Percentiles rank a stretch among this genome's conserved stretches.
Conservation (phyloP, 208 protist species). For the Leishmania arabica region DNA sequence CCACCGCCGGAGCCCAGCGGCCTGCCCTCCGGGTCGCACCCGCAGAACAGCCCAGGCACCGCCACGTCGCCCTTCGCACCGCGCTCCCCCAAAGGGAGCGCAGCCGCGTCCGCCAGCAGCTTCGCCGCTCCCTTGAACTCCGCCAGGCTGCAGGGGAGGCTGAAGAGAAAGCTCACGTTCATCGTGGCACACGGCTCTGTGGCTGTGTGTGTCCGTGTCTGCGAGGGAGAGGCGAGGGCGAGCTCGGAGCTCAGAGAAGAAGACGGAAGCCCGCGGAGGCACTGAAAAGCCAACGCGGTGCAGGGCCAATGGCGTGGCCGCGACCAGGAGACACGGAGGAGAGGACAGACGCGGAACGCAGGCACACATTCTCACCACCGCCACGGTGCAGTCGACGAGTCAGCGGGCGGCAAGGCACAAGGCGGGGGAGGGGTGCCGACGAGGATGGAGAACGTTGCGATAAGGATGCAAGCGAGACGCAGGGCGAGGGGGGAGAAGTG, state of each 20-base stretch:
- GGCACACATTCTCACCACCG: no score
- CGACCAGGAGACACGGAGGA: no score
- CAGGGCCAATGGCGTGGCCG: neutral
- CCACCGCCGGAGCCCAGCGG: conserved; percentile 48
- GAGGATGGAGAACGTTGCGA: no score
- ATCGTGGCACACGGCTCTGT: neutral
- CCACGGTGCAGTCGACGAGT: no score
- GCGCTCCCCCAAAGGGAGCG: conserved; percentile 1
- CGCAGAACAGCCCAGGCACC: conserved; percentile 27
- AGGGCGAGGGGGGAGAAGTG: no score
- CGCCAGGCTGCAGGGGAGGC: conserved; percentile 15
- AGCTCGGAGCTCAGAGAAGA: neutral
- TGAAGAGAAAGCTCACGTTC: conserved; percentile 29
- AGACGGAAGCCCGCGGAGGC: neutral
- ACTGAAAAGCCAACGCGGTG: neutral
- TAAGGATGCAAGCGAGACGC: no score
- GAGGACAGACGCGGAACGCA: no score
- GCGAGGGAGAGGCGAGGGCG: neutral
- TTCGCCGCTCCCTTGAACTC: conserved; percentile 16
- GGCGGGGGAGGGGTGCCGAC: no score
- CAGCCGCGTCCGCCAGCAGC: conserved; percentile 22
- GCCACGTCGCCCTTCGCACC: neutral
- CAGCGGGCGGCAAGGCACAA: no score
- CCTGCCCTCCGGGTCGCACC: conserved; percentile 34
- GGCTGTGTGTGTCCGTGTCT: neutral